A percentile compares a stretch with the other conserved stretches of the same genome.
Evolutionary conservation across 768 basidiomycete genomes (phyloP).

Genomic region (Tylopilus sp.): DNA sequence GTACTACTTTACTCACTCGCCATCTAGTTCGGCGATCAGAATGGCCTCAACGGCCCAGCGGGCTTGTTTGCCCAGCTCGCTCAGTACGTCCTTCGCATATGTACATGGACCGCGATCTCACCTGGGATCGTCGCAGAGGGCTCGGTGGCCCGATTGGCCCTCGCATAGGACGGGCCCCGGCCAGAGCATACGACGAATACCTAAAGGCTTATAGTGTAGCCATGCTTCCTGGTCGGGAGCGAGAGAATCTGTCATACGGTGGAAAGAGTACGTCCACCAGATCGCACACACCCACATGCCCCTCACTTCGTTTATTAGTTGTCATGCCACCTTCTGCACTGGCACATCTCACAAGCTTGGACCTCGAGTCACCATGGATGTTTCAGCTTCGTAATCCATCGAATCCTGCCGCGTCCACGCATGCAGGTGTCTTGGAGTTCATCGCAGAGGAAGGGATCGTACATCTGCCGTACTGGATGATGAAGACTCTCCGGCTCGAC

Average conservation of each 20-base stretch:
- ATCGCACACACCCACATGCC: slow-evolving; percentile 9
- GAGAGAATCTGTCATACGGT: slow-evolving; percentile 92
- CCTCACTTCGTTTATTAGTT: slow-evolving; percentile 46
- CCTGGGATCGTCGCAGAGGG: slow-evolving; percentile 37
- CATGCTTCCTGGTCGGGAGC: slow-evolving; percentile 82
- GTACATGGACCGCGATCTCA: slow-evolving; percentile 14
- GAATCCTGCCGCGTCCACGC: slow-evolving; percentile 81
- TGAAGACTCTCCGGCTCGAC: slow-evolving; percentile 89
- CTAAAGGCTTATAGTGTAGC: slow-evolving; percentile 94
- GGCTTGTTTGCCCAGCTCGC: slow-evolving; percentile 66
- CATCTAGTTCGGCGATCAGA: slow-evolving; percentile 35
- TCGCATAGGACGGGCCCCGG: slow-evolving; percentile 46
- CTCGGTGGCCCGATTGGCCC: slow-evolving; percentile 50
- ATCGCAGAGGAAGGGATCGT: slow-evolving; percentile 96
- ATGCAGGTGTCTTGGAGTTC: slow-evolving; percentile 98
- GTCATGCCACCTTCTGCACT: slow-evolving; percentile 97
- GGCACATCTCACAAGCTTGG: slow-evolving; percentile 80
- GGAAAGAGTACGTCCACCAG: slow-evolving; percentile 81
- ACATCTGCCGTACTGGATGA: slow-evolving; percentile 99
- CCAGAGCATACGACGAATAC: slow-evolving; percentile 86
- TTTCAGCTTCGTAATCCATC: slow-evolving; percentile 91
- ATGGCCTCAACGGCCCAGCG: slow-evolving; percentile 45
- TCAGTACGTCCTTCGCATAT: slow-evolving; percentile 39
- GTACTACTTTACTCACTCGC: background rate
- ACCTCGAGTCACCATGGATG: slow-evolving; percentile 92